phyloP scores from a whole-genome alignment of 805 yeast genomes.

The Candida lessepsii region DNA sequence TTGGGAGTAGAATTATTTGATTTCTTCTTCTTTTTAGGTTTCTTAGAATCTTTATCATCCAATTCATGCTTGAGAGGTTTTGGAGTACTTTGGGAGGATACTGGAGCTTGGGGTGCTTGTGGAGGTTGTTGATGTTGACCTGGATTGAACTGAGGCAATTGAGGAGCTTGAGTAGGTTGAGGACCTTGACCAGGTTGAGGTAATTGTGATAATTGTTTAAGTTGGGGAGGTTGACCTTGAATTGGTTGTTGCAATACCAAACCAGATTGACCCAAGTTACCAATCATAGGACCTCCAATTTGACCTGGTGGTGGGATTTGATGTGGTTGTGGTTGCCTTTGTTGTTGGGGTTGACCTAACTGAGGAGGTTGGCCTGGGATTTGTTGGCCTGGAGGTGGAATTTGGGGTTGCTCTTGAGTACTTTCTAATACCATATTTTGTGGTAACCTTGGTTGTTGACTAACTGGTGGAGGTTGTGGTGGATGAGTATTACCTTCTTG shows the following conservation, averaged over 20 bases:
- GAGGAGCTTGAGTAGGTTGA: conserved; percentile 3
- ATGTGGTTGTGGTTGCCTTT: conserved; percentile 5
- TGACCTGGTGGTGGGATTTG: conserved; percentile 9
- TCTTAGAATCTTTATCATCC: conserved; percentile 30
- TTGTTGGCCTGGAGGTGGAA: conserved; percentile 15
- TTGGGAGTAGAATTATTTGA: conserved; percentile 24
- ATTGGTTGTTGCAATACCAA: conserved; percentile 8
- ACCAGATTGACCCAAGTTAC: conserved; percentile 7
- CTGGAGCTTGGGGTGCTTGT: conserved; percentile 13
- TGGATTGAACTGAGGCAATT: conserved; percentile 12
- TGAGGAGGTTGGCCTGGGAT: conserved; percentile 14
- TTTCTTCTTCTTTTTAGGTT: conserved; percentile 16
- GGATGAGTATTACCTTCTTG: conserved; percentile 65
- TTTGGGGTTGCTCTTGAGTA: conserved; percentile 25
- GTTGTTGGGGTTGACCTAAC: conserved; percentile 1
- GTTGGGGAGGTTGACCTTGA: conserved; percentile 6
- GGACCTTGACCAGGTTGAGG: conserved; percentile 11
- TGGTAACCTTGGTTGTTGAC: conserved; percentile 61
- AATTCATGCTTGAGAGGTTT: conserved; percentile 33
- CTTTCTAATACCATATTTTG: conserved; percentile 62
- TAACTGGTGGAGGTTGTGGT: conserved; percentile 65
- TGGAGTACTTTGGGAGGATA: conserved; percentile 6
- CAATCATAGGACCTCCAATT: conserved; percentile 6
- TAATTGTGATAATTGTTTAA: conserved; percentile 11
- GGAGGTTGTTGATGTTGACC: background rate